Evolutionary conservation across 768 basidiomycete species (phyloP).

Genomic region (Hirschioporus abietinus): DNA sequence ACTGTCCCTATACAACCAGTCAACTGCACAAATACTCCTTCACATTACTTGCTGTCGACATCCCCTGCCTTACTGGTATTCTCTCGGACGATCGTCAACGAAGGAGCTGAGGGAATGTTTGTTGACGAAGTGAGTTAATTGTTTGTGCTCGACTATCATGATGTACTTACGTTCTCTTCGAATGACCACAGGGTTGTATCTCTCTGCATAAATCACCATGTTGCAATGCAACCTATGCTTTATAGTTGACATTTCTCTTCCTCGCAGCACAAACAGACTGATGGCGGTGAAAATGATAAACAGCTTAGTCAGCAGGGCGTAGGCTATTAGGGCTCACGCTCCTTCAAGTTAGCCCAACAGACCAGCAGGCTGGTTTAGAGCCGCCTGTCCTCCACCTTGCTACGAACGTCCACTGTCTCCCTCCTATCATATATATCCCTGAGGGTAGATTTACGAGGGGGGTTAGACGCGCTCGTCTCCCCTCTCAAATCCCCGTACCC

Average conservation of each 20-base stretch:
- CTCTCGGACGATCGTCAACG: too few relatives aligned
- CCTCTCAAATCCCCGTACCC: background rate
- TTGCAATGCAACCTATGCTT: too few relatives aligned
- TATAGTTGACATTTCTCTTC: background rate
- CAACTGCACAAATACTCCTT: background rate
- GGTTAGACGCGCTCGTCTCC: background rate
- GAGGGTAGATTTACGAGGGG: background rate
- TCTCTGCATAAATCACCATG: too few relatives aligned
- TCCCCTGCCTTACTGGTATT: too few relatives aligned
- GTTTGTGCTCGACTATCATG: too few relatives aligned
- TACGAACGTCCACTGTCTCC: background rate
- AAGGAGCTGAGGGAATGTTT: too few relatives aligned
- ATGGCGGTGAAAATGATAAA: background rate
- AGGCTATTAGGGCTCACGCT: background rate
- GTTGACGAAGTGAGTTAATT: too few relatives aligned
- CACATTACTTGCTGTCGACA: too few relatives aligned
- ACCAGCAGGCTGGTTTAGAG: background rate
- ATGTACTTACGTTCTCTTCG: too few relatives aligned
- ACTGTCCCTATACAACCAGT: background rate
- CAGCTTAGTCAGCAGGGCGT: background rate
- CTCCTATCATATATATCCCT: background rate
- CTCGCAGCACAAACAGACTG: background rate
- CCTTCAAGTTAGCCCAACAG: background rate
- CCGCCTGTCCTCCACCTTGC: background rate
- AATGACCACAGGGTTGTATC: too few relatives aligned